These are phyloP conservation scores for Termitomyces sp. DNA, from an alignment of 768 basidiomycete species.

Conservation along the genomic window DNA sequence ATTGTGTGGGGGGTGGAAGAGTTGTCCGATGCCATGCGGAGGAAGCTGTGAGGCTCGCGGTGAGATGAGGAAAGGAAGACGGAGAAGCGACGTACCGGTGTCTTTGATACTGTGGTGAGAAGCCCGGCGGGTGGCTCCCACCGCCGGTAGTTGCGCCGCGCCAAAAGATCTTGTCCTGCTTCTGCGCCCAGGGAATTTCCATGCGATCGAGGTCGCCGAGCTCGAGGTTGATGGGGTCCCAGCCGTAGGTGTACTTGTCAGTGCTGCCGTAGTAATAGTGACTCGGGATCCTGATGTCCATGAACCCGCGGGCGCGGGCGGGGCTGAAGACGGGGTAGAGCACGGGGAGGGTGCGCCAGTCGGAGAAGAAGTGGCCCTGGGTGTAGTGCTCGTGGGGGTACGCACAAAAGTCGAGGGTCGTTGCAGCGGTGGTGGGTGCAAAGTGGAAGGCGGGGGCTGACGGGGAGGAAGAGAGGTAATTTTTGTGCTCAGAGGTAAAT, in stretches of 20 bases:
- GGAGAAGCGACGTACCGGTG: conserved; percentile 52
- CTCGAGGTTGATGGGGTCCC: conserved; percentile 73
- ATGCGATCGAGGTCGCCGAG: conserved; percentile 76
- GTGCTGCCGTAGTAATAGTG: conserved; percentile 93
- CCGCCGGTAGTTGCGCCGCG: conserved; percentile 95
- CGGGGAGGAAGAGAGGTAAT: conserved; percentile 20
- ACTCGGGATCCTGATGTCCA: conserved; percentile 91
- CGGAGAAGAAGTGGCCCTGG: conserved; percentile 97
- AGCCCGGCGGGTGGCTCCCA: conserved; percentile 82
- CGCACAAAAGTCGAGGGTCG: conserved; percentile 71
- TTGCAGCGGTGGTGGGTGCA: conserved; percentile 45
- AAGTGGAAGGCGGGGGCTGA: conserved; percentile 57
- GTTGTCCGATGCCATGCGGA: conserved; percentile 69
- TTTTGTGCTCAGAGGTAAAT: conserved; percentile 25
- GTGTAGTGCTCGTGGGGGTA: conserved; percentile 79
- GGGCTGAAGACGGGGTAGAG: conserved; percentile 96
- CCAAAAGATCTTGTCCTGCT: conserved; percentile 89
- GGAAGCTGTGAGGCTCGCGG: conserved; percentile 33
- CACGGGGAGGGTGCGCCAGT: conserved; percentile 85
- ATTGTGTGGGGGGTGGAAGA: conserved; percentile 54
- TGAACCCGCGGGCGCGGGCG: conserved; percentile 78
- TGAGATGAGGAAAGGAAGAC: neutral
- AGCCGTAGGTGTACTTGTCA: conserved; percentile 82
- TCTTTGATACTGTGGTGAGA: conserved; percentile 77
- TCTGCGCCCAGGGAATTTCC: conserved; percentile 87